These are phyloP conservation scores for Termitomyces sp. DNA, from an alignment of 768 basidiomycete species.

Conservation along the genomic window DNA sequence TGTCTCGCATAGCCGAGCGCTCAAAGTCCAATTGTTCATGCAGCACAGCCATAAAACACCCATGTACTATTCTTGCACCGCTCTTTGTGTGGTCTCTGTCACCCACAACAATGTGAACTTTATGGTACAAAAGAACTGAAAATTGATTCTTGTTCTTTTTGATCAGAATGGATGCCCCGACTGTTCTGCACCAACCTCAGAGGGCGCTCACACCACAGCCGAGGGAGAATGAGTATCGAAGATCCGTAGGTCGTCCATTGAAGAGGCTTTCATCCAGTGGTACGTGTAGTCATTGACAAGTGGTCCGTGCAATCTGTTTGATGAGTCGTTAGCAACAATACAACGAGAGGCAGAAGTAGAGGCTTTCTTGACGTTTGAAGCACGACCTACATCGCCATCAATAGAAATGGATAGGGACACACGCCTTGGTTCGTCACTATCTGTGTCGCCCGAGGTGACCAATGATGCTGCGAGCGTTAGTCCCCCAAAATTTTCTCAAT, in stretches of 20 bases:
- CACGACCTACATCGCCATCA: conserved; percentile 33
- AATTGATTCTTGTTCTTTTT: no score
- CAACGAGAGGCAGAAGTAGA: conserved; percentile 60
- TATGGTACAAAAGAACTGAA: neutral
- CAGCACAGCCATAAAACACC: neutral
- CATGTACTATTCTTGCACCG: neutral
- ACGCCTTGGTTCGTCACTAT: conserved; percentile 14
- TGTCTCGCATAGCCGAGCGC: neutral
- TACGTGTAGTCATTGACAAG: conserved; percentile 20
- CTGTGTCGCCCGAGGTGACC: conserved; percentile 12
- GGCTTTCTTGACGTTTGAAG: conserved; percentile 51
- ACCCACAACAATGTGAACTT: neutral
- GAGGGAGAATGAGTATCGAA: neutral
- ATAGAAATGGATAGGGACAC: conserved; percentile 9
- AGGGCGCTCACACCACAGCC: neutral
- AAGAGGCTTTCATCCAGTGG: conserved; percentile 58
- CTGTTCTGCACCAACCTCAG: neutral
- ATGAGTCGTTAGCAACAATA: conserved; percentile 39
- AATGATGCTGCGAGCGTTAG: conserved; percentile 1
- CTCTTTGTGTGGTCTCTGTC: neutral
- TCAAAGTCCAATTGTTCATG: neutral
- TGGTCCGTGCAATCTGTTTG: neutral
- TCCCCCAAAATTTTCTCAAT: conserved; percentile 9
- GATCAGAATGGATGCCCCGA: neutral
- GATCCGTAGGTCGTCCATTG: neutral